Evolutionary conservation across 1,139 yeast species (phyloP), one percentile per base, ranked within the genome.

Genomic region (Nakaseomyces delphensis): DNA sequence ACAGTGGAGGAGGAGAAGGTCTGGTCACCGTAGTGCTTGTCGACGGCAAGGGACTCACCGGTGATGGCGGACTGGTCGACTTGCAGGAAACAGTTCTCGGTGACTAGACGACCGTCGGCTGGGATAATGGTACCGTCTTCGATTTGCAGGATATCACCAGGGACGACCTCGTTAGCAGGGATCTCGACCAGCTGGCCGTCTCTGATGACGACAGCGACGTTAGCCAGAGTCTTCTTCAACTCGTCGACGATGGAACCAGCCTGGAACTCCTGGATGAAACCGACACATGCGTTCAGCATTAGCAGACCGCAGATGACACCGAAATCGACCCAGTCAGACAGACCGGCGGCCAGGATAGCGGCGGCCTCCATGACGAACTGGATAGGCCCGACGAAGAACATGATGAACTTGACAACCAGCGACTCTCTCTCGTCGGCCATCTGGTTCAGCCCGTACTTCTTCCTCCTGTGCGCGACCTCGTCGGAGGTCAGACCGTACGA

Each of bases 331-430:
- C 96, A 89, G 73, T 87, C 96, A 72, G 86, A 93, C 63, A 89
- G 77, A 83, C 96, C 96, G 54, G 95, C 95, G 60, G 97, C 96
- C 68, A 89, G 76, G 52, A 87, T 77, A 60, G 96, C 96, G 62
- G 97, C 97, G 65, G 95, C 87, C 73, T 87, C 96, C 97, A 89
- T 89, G 66, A 89, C 96, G 80, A 89, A 89, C 74, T 89, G 97
- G 68, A 89, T 87, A 57, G 96, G 96, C 72, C 97, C 97, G 54
- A 89, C 84, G 67, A 89, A 89, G 76, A 86, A 89, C 86, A 80
- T 79, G 62, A 84, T 65, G 67, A 89, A 87, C 75, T 89, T 89
- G 56, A 86, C 68, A 48, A 86, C 61, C 69, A 84, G 54, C 71
- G 83, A 84, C 71, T 85, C 95, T 61, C 77, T 71, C 66, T 87